Evolutionary conservation across 2,329 filamentous ascomycete species (phyloP), one percentile per base, ranked within the genome.

Genomic region (Stagonosporopsis chrysanthemi): DNA sequence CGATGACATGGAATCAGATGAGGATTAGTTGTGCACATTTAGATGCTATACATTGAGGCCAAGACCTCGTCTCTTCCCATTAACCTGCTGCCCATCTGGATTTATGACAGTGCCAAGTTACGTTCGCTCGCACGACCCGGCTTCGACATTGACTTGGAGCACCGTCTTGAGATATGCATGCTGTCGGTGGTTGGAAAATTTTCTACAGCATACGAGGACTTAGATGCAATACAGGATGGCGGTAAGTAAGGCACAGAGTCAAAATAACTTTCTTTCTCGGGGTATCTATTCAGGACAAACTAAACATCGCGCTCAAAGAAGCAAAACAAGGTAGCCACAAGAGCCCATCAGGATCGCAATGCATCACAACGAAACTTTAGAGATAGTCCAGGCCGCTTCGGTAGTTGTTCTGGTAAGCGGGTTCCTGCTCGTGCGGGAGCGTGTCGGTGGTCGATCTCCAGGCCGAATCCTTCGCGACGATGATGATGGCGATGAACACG

Each of bases 1-100:
- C n/a, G 60, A 63, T 45, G 60, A 63, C 29, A 46, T 63, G 45
- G 53, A 51, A 36, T 50, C 45, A 9, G 60, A 62, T 23, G 60
- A 62, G n/a, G 51, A 56, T 29, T 55, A 24, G 33, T 31, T n/a
- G 23, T 17, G 3, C 2, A 19, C 9, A 12, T 11, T 31, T 6
- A 7, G 3, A 26, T 38, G 22, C 23, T 8, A 39, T 22, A 22
- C 14, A 22, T 12, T 5, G 36, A 26, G n/a, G 17, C 9, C 11
- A 9, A 39, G 5, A 39, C 3, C 36, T 11, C 3, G 14, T 15
- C n/a, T n/a, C 12, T n/a, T 6, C 15, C 15, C 7, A 7, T 33
- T 6, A 14, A 33, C n/a, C 12, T 33, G 31, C 15, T 33, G 7
- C 15, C 12, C 14, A n/a, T 33, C 14, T 33, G 4, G 15, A 4